Evolutionary conservation across 805 yeast species (phyloP).

Genomic region (Pichia heedii): DNA sequence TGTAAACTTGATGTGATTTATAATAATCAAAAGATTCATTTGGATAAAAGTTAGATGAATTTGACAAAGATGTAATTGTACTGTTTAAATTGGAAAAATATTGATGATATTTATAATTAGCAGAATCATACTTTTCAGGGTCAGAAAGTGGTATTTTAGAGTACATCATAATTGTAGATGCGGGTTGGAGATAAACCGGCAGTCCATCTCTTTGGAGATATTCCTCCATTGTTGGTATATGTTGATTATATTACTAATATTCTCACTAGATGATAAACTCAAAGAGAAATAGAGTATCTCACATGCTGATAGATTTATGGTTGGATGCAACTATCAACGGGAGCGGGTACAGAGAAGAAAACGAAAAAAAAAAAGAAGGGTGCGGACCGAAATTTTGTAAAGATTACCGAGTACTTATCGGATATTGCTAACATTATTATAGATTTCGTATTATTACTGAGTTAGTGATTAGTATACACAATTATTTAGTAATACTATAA

Average conservation of each 20-base stretch:
- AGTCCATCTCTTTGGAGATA: conserved; percentile 16
- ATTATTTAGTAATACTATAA: conserved; percentile 34
- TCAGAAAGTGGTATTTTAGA: conserved; percentile 2
- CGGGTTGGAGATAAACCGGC: conserved; percentile 18
- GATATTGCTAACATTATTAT: no score
- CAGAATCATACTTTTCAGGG: conserved; percentile 1
- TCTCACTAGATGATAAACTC: no score
- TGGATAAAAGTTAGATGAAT: not conserved
- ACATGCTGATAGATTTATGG: no score
- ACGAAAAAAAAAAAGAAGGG: no score
- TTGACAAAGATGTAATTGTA: not conserved
- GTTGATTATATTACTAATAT: no score
- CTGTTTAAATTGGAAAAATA: conserved; percentile 15
- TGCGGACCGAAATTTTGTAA: no score
- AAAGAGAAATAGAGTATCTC: not conserved
- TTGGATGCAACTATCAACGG: no score
- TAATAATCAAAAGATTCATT: conserved; percentile 3
- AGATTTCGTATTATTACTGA: no score
- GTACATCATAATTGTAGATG: conserved; percentile 13
- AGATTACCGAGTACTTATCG: no score
- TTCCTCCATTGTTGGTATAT: conserved; percentile 13
- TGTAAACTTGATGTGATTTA: conserved; percentile 8
- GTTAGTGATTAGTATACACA: no score
- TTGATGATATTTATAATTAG: conserved; percentile 14
- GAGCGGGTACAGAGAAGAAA: no score